These are phyloP conservation scores for Pseudonectria foliicola DNA, from an alignment of 2,329 filamentous ascomycete genomes.

Conservation along the genomic window DNA sequence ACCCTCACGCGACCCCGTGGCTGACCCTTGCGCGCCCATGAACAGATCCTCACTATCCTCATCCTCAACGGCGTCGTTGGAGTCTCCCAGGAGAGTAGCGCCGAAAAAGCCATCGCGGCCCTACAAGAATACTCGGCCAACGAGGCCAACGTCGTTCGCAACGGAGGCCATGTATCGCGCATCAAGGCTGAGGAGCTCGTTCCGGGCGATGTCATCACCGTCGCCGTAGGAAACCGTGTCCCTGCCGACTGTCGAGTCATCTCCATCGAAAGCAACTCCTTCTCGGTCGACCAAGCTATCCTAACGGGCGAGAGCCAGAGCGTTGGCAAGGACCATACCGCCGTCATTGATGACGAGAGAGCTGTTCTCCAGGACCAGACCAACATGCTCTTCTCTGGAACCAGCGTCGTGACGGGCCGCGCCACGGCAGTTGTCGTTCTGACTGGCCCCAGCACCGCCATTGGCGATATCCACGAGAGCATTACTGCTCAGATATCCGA, in stretches of 20 bases:
- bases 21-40: slow-evolving; percentile 3
- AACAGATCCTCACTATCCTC: slow-evolving; percentile 87
- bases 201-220: slow-evolving; percentile 82
- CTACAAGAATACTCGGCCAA: slow-evolving; percentile 99
- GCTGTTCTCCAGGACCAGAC: slow-evolving; percentile 95
- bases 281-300: slow-evolving; percentile 93
- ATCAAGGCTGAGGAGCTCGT: slow-evolving; percentile 97
- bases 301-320: slow-evolving; percentile 97
- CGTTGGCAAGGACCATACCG: slow-evolving; percentile 71
- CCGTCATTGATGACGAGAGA: slow-evolving; percentile 64
- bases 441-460: slow-evolving; percentile 85
- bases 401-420: slow-evolving; percentile 90
- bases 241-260: slow-evolving; percentile 90
- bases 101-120: slow-evolving; percentile 95
- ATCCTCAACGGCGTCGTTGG: slow-evolving; percentile 95
- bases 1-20: slow-evolving; percentile 3
- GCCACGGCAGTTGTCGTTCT: slow-evolving; percentile 85
- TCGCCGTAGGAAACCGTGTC: slow-evolving; percentile 86
- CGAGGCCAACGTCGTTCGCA: slow-evolving; percentile 86
- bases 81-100: slow-evolving; percentile 96
- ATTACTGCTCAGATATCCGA: slow-evolving; percentile 97
- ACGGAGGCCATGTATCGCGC: slow-evolving; percentile 66
- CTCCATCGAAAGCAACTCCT: slow-evolving; percentile 92
- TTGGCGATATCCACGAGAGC: slow-evolving; percentile 98
- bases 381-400: slow-evolving; percentile 98